Evolutionary conservation across 768 basidiomycete species (phyloP).

Genomic region (Xerocomus brunneocitrinus): DNA sequence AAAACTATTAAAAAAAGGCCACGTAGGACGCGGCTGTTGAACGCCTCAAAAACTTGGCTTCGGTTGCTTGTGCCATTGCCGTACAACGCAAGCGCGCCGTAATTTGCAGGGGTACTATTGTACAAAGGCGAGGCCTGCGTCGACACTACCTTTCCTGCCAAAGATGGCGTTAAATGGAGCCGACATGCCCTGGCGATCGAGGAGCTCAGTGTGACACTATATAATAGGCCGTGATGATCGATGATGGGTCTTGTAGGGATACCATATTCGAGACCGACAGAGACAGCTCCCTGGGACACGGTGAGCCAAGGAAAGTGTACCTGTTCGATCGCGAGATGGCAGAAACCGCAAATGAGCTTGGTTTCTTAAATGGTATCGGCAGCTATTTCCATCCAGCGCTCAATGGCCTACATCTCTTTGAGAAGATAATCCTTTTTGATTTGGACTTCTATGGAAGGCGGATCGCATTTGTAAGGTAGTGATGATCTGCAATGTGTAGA

Average conservation of each 20-base stretch:
- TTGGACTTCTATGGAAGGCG: conserved; percentile 74
- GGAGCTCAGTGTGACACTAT: conserved; percentile 84
- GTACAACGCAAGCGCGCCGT: conserved; percentile 84
- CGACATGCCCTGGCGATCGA: conserved; percentile 68
- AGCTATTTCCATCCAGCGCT: conserved; percentile 94
- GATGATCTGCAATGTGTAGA: too few relatives aligned
- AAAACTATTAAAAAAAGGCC: too few relatives aligned
- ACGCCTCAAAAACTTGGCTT: conserved; percentile 97
- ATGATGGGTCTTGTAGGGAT: conserved; percentile 68
- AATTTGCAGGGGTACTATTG: conserved; percentile 74
- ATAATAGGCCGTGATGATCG: conserved; percentile 94
- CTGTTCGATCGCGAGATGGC: conserved; percentile 97
- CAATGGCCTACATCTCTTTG: conserved; percentile 77
- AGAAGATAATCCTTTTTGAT: conserved; percentile 82
- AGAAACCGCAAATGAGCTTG: conserved; percentile 96
- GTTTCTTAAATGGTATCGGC: conserved; percentile 95
- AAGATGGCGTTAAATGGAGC: conserved; percentile 81
- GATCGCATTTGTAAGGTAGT: conserved; percentile 59
- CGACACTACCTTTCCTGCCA: conserved; percentile 98
- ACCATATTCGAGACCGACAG: conserved; percentile 88
- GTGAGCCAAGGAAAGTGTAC: conserved; percentile 31
- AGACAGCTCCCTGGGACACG: conserved; percentile 78
- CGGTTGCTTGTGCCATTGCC: conserved; percentile 98
- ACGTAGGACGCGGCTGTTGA: conserved; percentile 72
- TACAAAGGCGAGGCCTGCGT: conserved; percentile 91